Evolutionary conservation across 192 early-diverging fungal species (phyloP).

Genomic region (Backusella luteola): DNA sequence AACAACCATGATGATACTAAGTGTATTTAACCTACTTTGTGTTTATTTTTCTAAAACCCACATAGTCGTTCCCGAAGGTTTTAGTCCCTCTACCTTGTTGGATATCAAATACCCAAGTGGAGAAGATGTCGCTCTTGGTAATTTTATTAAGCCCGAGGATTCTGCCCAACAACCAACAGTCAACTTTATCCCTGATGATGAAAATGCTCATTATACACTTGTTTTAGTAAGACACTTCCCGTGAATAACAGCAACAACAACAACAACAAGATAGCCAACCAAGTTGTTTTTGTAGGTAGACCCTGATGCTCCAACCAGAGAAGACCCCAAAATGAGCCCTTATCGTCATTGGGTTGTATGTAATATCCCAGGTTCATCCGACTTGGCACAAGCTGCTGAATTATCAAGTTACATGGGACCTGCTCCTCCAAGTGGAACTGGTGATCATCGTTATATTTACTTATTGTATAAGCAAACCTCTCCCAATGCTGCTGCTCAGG

Average conservation of each 20-base stretch:
- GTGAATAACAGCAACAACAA: neutral
- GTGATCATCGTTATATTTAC: conserved; percentile 59
- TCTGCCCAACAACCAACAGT: conserved; percentile 18
- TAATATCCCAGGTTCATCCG: conserved; percentile 44
- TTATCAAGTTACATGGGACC: conserved; percentile 49
- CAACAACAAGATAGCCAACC: neutral
- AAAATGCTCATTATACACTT: conserved; percentile 24
- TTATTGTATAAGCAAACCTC: conserved; percentile 51
- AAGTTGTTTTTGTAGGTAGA: conserved; percentile 39
- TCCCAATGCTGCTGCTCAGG: conserved; percentile 11
- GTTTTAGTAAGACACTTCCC: conserved; percentile 13
- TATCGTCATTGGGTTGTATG: conserved; percentile 57
- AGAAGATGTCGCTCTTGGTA: conserved; percentile 31
- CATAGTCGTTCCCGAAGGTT: conserved; percentile 17
- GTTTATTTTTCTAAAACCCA: neutral
- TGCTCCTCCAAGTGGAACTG: conserved; percentile 47
- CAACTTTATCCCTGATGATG: conserved; percentile 22
- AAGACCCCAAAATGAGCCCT: conserved; percentile 40
- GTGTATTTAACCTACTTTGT: neutral
- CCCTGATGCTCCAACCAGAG: conserved; percentile 54
- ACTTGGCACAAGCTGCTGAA: conserved; percentile 7
- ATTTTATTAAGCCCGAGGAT: conserved; percentile 13
- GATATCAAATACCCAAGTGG: conserved; percentile 26
- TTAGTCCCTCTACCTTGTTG: conserved; percentile 17
- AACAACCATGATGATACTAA: neutral